A percentile compares a stretch with the other conserved stretches of the same genome.
phyloP scores from a whole-genome alignment of 116 monocot species.

The Trichopus zeylanicus region DNA sequence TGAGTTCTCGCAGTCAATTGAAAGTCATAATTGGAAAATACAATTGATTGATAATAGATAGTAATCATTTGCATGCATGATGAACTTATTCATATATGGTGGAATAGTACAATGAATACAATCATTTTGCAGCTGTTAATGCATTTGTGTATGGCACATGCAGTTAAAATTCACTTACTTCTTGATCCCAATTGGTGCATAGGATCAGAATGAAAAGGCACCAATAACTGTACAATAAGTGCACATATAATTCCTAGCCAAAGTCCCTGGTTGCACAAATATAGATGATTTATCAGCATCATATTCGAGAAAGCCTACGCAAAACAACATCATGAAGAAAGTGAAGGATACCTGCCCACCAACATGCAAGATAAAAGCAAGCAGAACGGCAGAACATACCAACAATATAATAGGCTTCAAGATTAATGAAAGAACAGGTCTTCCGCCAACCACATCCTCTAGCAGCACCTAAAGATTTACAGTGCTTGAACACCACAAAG shows the following conservation, averaged over 20 bases:
- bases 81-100: no score
- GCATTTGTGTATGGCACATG: neutral
- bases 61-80: no score
- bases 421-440: conserved; percentile 43
- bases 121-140: no score
- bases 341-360: conserved; percentile 46
- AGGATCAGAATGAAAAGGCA: conserved; percentile 28
- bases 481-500: neutral
- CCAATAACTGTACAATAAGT: conserved; percentile 43
- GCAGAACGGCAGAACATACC: conserved; percentile 55
- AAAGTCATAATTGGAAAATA: no score
- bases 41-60: no score
- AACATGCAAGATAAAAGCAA: conserved; percentile 54
- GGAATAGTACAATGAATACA: no score
- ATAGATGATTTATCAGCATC: neutral
- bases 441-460: conserved; percentile 89
- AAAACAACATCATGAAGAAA: neutral
- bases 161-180: conserved; percentile 20
- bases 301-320: neutral
- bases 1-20: no score
- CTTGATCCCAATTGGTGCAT: conserved; percentile 40
- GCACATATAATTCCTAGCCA: conserved; percentile 85
- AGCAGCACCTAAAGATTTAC: conserved; percentile 34
- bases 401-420: conserved; percentile 62
- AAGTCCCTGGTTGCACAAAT: conserved; percentile 43